A percentile compares a stretch with the other conserved stretches of the same genome.
phyloP scores from a whole-genome alignment of 208 protist genomes.

The Trypanosoma congolense region DNA sequence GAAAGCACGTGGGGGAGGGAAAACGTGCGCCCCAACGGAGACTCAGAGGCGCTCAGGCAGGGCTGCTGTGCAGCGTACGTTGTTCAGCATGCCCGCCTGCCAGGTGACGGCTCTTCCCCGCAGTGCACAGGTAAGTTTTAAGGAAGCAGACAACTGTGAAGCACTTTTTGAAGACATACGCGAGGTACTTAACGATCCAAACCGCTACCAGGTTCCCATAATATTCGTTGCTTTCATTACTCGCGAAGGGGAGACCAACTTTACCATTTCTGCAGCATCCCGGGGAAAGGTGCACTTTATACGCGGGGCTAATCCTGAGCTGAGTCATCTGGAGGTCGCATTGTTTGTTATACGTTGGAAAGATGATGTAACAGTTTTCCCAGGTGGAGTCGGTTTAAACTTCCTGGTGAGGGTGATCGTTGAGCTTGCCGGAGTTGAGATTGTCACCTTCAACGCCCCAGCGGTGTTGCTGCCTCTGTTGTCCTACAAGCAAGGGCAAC shows the following conservation, averaged over 20 bases:
- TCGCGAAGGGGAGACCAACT: constrained; percentile 26
- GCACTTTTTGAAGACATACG: constrained; percentile 47
- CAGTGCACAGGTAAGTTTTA: constrained; percentile 24
- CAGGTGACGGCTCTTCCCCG: neutral
- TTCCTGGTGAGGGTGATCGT: constrained; percentile 59
- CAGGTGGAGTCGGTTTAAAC: constrained; percentile 25
- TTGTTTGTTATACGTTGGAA: constrained; percentile 66
- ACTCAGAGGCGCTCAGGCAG: neutral
- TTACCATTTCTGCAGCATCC: constrained; percentile 32
- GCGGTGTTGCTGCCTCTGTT: constrained; percentile 59
- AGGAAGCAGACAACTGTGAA: constrained; percentile 27
- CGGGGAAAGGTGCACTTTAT: constrained; percentile 31
- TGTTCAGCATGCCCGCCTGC: constrained; percentile 38
- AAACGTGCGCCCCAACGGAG: neutral
- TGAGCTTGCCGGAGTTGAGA: constrained; percentile 74
- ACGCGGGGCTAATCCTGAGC: constrained; percentile 21
- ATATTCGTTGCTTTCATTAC: constrained; percentile 66
- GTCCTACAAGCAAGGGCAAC: constrained; percentile 35
- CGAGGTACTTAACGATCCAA: constrained; percentile 53
- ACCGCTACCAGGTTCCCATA: constrained; percentile 79
- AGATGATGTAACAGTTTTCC: constrained; percentile 62
- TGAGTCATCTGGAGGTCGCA: constrained; percentile 36
- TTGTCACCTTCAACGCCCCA: constrained; percentile 85
- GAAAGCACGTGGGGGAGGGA: neutral
- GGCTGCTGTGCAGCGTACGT: constrained; percentile 20